A percentile compares a stretch with the other conserved stretches of the same genome.
Conservation (phyloP, 225 moss, liverwort and hornwort species). For the Lunularia cruciata region DNA sequence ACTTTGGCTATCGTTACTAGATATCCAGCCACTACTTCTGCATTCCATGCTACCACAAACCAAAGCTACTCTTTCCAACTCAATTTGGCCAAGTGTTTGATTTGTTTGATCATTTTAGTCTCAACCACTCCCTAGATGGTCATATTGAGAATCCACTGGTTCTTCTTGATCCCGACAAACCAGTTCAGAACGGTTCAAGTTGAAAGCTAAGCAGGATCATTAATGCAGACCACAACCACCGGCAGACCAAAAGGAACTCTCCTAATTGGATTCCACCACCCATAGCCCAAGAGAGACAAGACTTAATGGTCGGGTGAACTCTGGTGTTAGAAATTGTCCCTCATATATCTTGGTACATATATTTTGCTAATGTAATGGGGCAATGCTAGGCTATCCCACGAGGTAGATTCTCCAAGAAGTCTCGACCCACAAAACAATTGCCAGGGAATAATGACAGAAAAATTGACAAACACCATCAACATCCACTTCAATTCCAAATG, state of each 20-base stretch:
- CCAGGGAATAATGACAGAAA: not conserved
- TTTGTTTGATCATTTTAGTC: too few species aligned
- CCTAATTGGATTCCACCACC: not conserved
- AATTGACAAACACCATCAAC: not conserved
- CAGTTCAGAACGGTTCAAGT: too few species aligned
- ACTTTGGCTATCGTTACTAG: too few species aligned
- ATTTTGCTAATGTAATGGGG: not conserved
- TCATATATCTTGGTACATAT: not conserved
- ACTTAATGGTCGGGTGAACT: not conserved
- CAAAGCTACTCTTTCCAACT: too few species aligned
- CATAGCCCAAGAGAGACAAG: not conserved
- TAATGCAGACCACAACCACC: not conserved
- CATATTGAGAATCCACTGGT: too few species aligned
- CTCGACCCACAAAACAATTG: not conserved
- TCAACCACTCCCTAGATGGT: too few species aligned
- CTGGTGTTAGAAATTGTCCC: not conserved
- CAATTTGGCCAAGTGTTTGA: too few species aligned
- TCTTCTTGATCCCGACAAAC: too few species aligned
- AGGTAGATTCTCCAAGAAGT: constrained; percentile 3
- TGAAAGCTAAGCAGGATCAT: not conserved
- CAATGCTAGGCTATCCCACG: not conserved
- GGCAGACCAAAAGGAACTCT: not conserved
- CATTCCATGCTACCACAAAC: too few species aligned
- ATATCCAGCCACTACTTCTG: too few species aligned
- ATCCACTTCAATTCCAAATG: constrained; percentile 1